Base-by-base conservation (phyloP, 2,329 filamentous ascomycete species). In the Sporothrix brunneoviolacea region DNA sequence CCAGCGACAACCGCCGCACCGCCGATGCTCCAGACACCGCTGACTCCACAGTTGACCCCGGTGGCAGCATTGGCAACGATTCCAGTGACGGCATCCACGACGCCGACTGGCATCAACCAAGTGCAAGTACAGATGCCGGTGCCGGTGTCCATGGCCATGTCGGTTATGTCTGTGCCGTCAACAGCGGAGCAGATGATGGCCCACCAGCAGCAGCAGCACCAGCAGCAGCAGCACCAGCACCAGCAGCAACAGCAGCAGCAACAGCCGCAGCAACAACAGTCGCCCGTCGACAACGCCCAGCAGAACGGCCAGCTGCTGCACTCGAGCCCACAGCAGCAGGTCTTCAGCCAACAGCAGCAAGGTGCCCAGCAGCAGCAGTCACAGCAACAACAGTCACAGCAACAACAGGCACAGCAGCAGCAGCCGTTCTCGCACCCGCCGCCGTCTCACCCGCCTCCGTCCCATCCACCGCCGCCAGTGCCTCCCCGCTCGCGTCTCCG, bases 31-130 rank as follows among this genome's bases (percentile, higher is more conserved):
- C 50, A 56, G 33, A 45, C 69, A 65, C 60, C 63, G 16, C 59
- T 67, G 50, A 75, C 74, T 15, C 73, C 74, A 18, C 72, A 75
- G 53, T 66, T 68, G 60, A 69, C 69, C 3, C 63, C 69, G 10
- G 65, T 49, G 4, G 41, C 49, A 2, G 41, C 52, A 1, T 39
- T 42, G 13, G 37, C 46, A n/a, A n/a, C n/a, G n/a, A n/a, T n/a
- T n/a, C n/a, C n/a, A n/a, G n/a, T n/a, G 3, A 12, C 43, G 2
- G 50, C 24, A 2, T 22, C 50, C 4, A 43, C 39, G 1, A 46
- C 42, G 2, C 37, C 48, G 22, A 28, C 48, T 15, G 33, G 43
- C 19, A 28, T 22, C 13, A 40, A 42, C 16, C 39, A 48, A 2
- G 13, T 32, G 4, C 28, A 27, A 9, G 38, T 50, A 7, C 49